These are phyloP conservation scores for Hansfordia pulvinata DNA, from an alignment of 2,329 filamentous ascomycete species.

Conservation along the genomic window DNA sequence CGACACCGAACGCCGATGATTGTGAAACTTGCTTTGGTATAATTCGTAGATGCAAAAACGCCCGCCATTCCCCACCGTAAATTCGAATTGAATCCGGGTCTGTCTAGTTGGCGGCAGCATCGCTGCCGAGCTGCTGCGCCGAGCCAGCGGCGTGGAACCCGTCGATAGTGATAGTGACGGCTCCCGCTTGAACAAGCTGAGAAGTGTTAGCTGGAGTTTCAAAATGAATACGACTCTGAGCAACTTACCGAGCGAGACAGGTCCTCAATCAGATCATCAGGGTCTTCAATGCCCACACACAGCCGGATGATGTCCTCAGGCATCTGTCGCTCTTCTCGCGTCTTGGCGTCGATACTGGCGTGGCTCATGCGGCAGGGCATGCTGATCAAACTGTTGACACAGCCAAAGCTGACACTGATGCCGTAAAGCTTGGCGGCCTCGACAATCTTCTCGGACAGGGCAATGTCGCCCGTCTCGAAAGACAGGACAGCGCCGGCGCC, in stretches of 20 bases:
- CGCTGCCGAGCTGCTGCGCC: constrained; percentile 1
- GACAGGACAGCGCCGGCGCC: constrained; percentile 89
- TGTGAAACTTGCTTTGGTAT: too few relatives aligned
- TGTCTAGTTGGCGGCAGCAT: not conserved
- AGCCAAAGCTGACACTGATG: constrained; percentile 95
- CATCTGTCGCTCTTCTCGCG: constrained; percentile 74
- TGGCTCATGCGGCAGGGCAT: constrained; percentile 99
- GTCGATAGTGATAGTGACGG: constrained; percentile 74
- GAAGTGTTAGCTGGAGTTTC: constrained; percentile 10
- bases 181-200: constrained; percentile 84
- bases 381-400: constrained; percentile 95
- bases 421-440: constrained; percentile 85
- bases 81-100: too few relatives aligned
- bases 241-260: constrained; percentile 72
- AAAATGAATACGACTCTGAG: not conserved
- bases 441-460: constrained; percentile 80
- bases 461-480: constrained; percentile 85
- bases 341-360: constrained; percentile 94
- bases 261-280: constrained; percentile 84
- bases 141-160: constrained; percentile 53
- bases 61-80: too few relatives aligned
- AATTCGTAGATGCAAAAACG: too few relatives aligned
- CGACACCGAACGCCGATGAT: too few relatives aligned
- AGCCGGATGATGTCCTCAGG: constrained; percentile 93
- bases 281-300: constrained; percentile 94